Base-by-base conservation (phyloP, 1,139 yeast species). In the Pichia inconspicua region DNA sequence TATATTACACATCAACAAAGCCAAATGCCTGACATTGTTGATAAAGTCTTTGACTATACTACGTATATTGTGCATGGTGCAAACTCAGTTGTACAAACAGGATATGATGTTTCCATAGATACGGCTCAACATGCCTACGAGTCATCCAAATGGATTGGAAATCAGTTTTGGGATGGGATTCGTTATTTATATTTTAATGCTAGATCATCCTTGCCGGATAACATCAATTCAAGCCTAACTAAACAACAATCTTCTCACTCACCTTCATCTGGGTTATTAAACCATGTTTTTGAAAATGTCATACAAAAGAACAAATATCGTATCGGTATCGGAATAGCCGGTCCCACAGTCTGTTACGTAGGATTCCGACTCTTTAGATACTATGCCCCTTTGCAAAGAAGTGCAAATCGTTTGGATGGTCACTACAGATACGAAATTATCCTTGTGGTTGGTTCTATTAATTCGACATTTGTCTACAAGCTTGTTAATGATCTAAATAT, bases 401-500 rank as follows among this genome's bases (percentile, higher is more conserved):
- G 82, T 52, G 95, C 89, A 8, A 39, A 45, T n/a, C 40, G 53
- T 15, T 36, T 50, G 15, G n/a, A 42, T 3, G 37, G 37, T 17
- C 41, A 48, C 25, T 37, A 41, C n/a, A 44, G 53, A 42, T 74
- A 75, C 50, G 94, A 86, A 57, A 92, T 84, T 6, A 78, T 86
- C 0, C 68, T 87, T 32, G 68, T 87, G 7, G 74, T 86, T 2
- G 95, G 95, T 1, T 82, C 90, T 2, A 90, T 92, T 1, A 74
- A 80, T 0, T 94, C 85, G 54, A 89, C 90, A 0, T 67, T 86
- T 53, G 80, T 88, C 0, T 70, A 88, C 49, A 70, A 82, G 44
- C 69, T 87, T 36, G 87, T 89, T 0, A 72, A 78, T 48, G 95
- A 87, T 60, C 72, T 87, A 56, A 89, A 84, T 54, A 76, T 76